Evolutionary conservation across 2,329 filamentous ascomycete genomes (phyloP), one percentile per base, ranked within the genome.

Genomic region (Calonectria pseudoturangicola): DNA sequence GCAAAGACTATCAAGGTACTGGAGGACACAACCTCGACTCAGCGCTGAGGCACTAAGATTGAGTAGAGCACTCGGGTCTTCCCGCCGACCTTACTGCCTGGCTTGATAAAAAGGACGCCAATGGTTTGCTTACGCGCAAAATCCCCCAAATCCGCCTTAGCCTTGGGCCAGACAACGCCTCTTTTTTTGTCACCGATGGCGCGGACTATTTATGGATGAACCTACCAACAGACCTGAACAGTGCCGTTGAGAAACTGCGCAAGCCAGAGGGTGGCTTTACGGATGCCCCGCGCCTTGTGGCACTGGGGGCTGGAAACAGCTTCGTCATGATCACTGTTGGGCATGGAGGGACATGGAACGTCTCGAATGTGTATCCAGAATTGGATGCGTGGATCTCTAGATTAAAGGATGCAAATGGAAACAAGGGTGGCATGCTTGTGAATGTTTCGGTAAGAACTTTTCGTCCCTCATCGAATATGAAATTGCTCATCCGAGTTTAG

Each of bases 61-160:
- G 27, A 16, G 28, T 9, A 51, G 48, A 51, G 18, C 27, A 51
- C 21, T 30, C 48, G 27, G 48, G 48, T 30, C 48, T 51, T 51
- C 48, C 48, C 48, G 48, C 48, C 8, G 48, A 51, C 6, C 27
- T 51, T 4, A 18, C 27, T 2, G 48, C 48, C 18, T 51, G 48
- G 48, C 48, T 51, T 27, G 48, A 51, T 10, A 51, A 51, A n/a
- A 51, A 33, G 10, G 48, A 51, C 48, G 27, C 48, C 16, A 51
- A 33, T 30, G 48, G 48, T 15, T 30, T 51, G 2, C 27, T 51
- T 6, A 51, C 48, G 2, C 27, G 27, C 48, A 51, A 51, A 51
- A 51, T 51, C 27, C 9, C 48, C 48, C 48, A 51, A 18, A 51
- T 51, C 15, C 27, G 15, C 6, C 48, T 51, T 18, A 33, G 48